Evolutionary conservation across 345 rosid genomes (phyloP), one percentile per base, ranked within the genome.

Genomic region (Eutrema heterophyllum): DNA sequence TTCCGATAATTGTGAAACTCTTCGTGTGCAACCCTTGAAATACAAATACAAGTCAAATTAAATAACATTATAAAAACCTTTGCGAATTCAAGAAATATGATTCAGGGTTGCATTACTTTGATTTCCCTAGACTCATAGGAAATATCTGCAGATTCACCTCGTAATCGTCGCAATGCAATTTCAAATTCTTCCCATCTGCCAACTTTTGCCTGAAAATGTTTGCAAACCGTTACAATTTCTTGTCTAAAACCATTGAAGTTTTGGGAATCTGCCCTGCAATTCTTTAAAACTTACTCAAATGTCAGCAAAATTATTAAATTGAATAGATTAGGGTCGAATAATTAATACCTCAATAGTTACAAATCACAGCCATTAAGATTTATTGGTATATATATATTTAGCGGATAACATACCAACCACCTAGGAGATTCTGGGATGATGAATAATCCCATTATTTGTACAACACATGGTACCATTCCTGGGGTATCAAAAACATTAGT

Each of bases 71-170:
- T 18, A 6, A 38, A 40, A 49, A 55, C 3, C 0, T 21, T 3
- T 9, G 13, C 24, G 10, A 59, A 11, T 35, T 8, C 10, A 57
- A 32, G 43, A 68, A 33, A 32, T 14, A 18, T 6, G 30, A 35
- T 16, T 29, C 5, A 68, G 48, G 6, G 44, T 14, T 30, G 27
- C 9, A 41, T 56, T 81, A 89, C 95, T 82, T 78, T 83, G 67
- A 89, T 89, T 68, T 85, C 89, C 53, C 69, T 61, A 26, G 88
- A 80, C 56, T 89, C 95, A 38, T 67, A 72, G 9, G 87, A 85
- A 75, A 85, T 71, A 72, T 89, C 80, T 69, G 85, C 78, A 32
- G 49, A 64, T 12, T 68, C 60, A 11, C 91, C 95, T 40, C 95
- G 66, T 44, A 87, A 83, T 53, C 58, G 41, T 67, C 80, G 84